Evolutionary conservation across 306 rosid genomes (phyloP).

Genomic region (Psophocarpus tetragonolobus): DNA sequence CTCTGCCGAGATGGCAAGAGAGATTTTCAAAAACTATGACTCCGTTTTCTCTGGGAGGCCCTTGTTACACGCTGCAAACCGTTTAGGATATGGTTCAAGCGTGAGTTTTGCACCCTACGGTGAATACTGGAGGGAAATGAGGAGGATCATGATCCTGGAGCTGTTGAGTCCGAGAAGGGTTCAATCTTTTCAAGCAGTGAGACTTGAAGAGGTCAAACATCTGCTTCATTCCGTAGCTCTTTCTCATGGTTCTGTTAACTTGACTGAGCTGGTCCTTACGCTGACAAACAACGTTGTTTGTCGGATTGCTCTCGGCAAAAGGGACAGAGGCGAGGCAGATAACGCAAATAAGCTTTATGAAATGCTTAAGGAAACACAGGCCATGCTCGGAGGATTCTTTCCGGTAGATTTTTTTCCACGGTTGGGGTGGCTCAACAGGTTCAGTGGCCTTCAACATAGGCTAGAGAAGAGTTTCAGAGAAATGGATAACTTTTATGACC

Average conservation of each 20-base stretch:
- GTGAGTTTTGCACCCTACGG: constrained; percentile 42
- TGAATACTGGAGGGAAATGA: constrained; percentile 46
- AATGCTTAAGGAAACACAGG: background rate
- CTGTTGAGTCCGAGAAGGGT: constrained; percentile 44
- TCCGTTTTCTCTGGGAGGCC: constrained; percentile 48
- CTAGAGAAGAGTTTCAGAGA: constrained; percentile 35
- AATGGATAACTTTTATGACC: constrained; percentile 42
- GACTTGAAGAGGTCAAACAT: constrained; percentile 40
- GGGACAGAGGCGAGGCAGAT: background rate
- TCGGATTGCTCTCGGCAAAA: constrained; percentile 36
- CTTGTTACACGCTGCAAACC: background rate
- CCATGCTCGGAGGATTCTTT: constrained; percentile 39
- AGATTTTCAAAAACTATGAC: constrained; percentile 54
- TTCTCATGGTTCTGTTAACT: background rate
- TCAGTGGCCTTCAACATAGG: constrained; percentile 39
- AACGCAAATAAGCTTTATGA: constrained; percentile 10
- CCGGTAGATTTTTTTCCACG: constrained; percentile 40
- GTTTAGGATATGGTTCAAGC: constrained; percentile 31
- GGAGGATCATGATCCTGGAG: constrained; percentile 38
- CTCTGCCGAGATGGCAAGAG: constrained; percentile 46
- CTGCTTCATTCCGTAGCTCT: constrained; percentile 21
- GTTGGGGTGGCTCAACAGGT: constrained; percentile 41
- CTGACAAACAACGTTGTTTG: constrained; percentile 24
- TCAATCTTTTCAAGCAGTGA: constrained; percentile 28
- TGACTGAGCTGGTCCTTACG: background rate